Evolutionary conservation across 148 eudicot genomes (phyloP).

Genomic region (Gaultheria prostrata): DNA sequence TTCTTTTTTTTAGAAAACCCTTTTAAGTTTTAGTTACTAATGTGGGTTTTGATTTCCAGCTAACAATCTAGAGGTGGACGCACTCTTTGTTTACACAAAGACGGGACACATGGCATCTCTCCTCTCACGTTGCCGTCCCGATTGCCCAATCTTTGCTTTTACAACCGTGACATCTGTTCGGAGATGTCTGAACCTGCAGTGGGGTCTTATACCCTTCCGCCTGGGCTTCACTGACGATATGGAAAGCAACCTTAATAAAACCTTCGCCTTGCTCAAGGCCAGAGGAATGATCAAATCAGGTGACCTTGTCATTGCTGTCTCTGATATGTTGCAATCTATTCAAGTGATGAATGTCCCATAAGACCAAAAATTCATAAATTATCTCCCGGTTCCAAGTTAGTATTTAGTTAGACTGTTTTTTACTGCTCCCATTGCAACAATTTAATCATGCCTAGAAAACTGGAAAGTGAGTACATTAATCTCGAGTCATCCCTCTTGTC

Average conservation of each 20-base stretch:
- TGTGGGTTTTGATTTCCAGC: slow-evolving; percentile 44
- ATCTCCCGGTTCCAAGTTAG: neutral
- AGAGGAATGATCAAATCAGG: slow-evolving; percentile 96
- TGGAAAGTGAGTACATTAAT: neutral
- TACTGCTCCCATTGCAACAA: neutral
- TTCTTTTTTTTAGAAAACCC: neutral
- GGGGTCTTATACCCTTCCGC: slow-evolving; percentile 97
- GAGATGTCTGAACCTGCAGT: slow-evolving; percentile 84
- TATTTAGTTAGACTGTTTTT: neutral
- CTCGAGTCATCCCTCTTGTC: neutral
- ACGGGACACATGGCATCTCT: slow-evolving; percentile 94
- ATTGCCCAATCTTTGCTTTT: slow-evolving; percentile 95
- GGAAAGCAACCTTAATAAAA: slow-evolving; percentile 89
- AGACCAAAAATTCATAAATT: slow-evolving; percentile 11
- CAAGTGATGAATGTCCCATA: slow-evolving; percentile 93
- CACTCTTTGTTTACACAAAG: slow-evolving; percentile 85
- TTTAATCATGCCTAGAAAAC: neutral
- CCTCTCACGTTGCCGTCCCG: slow-evolving; percentile 88
- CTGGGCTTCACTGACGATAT: slow-evolving; percentile 87
- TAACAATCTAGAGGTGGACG: slow-evolving; percentile 85
- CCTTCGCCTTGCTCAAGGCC: slow-evolving; percentile 85
- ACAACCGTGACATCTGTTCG: slow-evolving; percentile 67
- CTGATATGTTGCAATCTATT: slow-evolving; percentile 93
- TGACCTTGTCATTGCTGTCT: slow-evolving; percentile 91
- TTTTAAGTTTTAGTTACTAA: neutral